Evolutionary conservation across 345 rosid genomes (phyloP), one percentile per base, ranked within the genome.

Genomic region (Populus simonii): DNA sequence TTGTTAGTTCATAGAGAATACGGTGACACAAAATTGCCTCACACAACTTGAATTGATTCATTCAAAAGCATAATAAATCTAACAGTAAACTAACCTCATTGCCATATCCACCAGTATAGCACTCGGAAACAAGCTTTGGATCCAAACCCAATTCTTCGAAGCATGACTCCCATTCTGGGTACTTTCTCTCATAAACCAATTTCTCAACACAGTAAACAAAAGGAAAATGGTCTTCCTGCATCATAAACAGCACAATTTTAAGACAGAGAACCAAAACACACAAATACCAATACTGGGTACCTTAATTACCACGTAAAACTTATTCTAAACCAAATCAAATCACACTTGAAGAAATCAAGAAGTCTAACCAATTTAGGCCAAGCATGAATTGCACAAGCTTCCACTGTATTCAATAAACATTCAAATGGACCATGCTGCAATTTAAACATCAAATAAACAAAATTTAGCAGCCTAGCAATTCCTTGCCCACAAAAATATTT

Each of bases 341-440:
- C 59, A 53, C 23, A 20, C 0, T 53, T 18, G 59, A 53, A 17
- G 59, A 53, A 53, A 22, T 5, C 5, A n/a, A 55, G 35, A 36
- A 53, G 43, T 29, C 76, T 29, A 5, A 23, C 20, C 27, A 36
- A 38, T 59, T 23, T 25, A 35, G 22, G 61, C 41, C 97, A 96
- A 78, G 73, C 74, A 74, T 89, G 82, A 55, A 96, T 84, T 1
- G 96, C 98, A 76, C 99, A 96, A 20, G 97, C 98, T 83, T 96
- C 98, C 59, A 96, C 88, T 0, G 96, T 91, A 81, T 93, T 91
- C 83, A 96, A 86, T 12, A 90, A 78, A 86, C 99, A 96, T 74
- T 96, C 98, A 29, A 49, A 81, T 1, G 91, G 90, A 45, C 98
- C 99, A 29, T 93, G 99, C 98, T 91, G 92, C 89, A 83, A 87